Evolutionary conservation across 495 filamentous ascomycete species (phyloP), one percentile per base, ranked within the genome.

Genomic region (Penicillium waksmanii): DNA sequence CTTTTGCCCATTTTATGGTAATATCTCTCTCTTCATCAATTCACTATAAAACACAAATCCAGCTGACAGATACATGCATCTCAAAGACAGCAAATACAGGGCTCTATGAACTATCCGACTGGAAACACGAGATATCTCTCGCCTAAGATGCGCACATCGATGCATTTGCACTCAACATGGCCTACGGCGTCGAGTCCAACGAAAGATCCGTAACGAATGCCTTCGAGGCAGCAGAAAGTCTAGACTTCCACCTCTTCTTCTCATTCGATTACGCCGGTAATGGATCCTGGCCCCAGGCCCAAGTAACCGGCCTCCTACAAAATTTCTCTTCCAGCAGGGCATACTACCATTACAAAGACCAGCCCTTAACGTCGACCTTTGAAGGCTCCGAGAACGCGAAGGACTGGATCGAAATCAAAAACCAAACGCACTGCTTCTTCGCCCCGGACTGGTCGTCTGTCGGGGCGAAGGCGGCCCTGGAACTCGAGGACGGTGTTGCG

Each of bases 131-230:
- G 54, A 86, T 92, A 34, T 63, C 61, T 3, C 65, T 78, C 3
- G 89, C 89, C 7, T 80, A 86, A 63, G 75, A 76, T 13, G 80
- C 84, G 0, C 78, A 82, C 35, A 89, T 93, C 52, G 89, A 93
- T 66, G 89, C 85, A 0, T 93, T 93, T 65, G 89, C 86, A 0
- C 68, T 92, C 11, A 92, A 93, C 62, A 82, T 90, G 40, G 89
- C 82, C 0, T 77, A 80, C 4, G 72, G 65, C 0, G 80, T 85
- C 38, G 56, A 63, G 0, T 78, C 74, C 65, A 83, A 76, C 9
- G 68, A 72, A 3, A 56, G 54, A 5, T 76, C 84, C 55, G 66
- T 88, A 4, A 55, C 68, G 7, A 57, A 82, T 7, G 87, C 84
- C 0, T 89, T 86, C 63, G 51, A 73, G 6, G 82, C 79, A 1